Evolutionary conservation across 805 yeast genomes (phyloP), one percentile per base, ranked within the genome.

Genomic region (Candida ponderosae): DNA sequence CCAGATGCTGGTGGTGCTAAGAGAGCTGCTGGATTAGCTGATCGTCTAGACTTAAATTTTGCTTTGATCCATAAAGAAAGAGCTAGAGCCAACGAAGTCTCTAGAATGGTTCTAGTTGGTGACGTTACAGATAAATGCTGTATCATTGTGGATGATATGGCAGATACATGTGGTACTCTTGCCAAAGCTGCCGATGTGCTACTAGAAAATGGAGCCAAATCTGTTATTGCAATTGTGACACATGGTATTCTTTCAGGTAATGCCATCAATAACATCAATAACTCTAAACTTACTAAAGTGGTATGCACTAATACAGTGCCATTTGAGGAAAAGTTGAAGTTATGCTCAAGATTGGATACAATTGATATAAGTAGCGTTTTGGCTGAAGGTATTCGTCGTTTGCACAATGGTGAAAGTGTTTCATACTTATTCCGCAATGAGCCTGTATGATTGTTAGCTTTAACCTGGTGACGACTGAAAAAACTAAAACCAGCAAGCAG

Each of bases 1-100:
- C 94, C 94, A 6, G 94, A 84, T 63, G 94, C 93, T 7, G 94
- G 94, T 57, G 94, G 94, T 44, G 93, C 93, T 40, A 84, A 84
- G 56, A 72, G 94, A 63, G 93, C 85, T n/a, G 93, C 93, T 9
- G 79, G 82, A 9, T 65, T 84, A 46, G 93, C 93, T 36, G 93
- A 83, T 57, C 71, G 81, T 42, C 62, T 84, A 46, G 93, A 84
- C 58, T 65, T 81, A 55, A 81, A 81, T 54, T 84, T 84, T 62
- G 93, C 93, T 18, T 72, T 84, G 60, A 83, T 84, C 48, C 93
- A 84, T 60, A 84, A 84, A 58, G 94, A 84, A 61, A 70, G 94
- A 57, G 85, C 82, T 18, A 70, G 80, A 44, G 93, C 93, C 21
- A 84, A 84, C 54, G 93, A 83, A 56, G 89, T 84, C 29, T 76